A percentile compares a stretch with the other conserved stretches of the same genome.
Conservation (phyloP, 2,329 filamentous ascomycete genomes). For the Aspergillus novoparasiticus region DNA sequence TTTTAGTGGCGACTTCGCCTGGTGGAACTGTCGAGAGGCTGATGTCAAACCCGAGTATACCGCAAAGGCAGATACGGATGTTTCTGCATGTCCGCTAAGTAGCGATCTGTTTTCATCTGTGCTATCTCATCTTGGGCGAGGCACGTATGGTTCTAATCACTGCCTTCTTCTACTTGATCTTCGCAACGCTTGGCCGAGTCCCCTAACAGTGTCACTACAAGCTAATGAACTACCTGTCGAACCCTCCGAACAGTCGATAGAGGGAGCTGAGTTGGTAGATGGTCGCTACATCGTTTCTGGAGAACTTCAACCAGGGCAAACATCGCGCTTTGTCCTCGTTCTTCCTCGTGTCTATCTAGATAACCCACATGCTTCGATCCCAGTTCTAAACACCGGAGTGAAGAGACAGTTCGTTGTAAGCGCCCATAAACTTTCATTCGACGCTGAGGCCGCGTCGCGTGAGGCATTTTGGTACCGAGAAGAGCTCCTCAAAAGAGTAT, state of each 20-base stretch:
- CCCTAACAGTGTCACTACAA: constrained; percentile 67
- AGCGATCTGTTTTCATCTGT: constrained; percentile 49
- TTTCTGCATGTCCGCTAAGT: constrained; percentile 27
- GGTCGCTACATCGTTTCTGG: constrained; percentile 43
- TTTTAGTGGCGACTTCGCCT: constrained; percentile 70
- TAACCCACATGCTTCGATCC: constrained; percentile 77
- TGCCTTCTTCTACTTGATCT: constrained; percentile 82
- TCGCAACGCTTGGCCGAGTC: constrained; percentile 85
- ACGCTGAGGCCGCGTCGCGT: constrained; percentile 73
- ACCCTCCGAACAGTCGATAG: constrained; percentile 12
- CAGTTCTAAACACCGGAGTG: constrained; percentile 76
- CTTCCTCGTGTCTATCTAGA: constrained; percentile 74
- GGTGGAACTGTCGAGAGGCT: constrained; percentile 48
- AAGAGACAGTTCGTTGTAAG: constrained; percentile 92
- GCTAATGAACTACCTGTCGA: constrained; percentile 37
- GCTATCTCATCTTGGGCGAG: constrained; percentile 44
- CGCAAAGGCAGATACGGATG: constrained; percentile 7
- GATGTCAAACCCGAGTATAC: constrained; percentile 9
- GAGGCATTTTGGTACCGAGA: constrained; percentile 94
- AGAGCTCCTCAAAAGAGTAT: constrained; percentile 70
- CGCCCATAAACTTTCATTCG: constrained; percentile 74
- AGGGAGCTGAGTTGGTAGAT: constrained; percentile 20
- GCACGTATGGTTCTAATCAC: constrained; percentile 59
- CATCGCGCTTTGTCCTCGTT: constrained; percentile 74
- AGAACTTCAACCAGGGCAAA: constrained; percentile 60